A percentile compares a stretch with the other conserved stretches of the same genome.
Evolutionary conservation across 2,329 filamentous ascomycete genomes (phyloP).

Genomic region (Bretziella fagacearum): DNA sequence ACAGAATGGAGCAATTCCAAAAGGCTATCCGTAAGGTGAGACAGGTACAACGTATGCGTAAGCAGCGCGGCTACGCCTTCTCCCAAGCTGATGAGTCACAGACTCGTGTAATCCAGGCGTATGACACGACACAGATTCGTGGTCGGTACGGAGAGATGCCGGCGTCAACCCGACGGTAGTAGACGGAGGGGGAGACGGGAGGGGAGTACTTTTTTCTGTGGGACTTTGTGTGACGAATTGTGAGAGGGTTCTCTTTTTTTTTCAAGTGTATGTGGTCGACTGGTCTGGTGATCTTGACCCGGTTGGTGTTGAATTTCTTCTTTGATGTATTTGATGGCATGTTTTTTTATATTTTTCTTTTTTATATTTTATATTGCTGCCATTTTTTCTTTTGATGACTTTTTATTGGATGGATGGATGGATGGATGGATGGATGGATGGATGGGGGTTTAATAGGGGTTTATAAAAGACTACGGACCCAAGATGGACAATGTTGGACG

Average conservation of each 20-base stretch:
- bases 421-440: too few species aligned
- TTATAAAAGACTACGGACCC: too few species aligned
- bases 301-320: background rate
- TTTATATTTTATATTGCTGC: background rate
- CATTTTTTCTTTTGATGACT: too few species aligned
- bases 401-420: too few species aligned
- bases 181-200: background rate
- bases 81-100: constrained; percentile 95
- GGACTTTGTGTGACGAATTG: too few species aligned
- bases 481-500: too few species aligned
- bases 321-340: too few species aligned
- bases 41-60: constrained; percentile 97
- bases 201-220: too few species aligned
- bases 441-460: too few species aligned
- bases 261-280: too few species aligned
- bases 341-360: background rate
- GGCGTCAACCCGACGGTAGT: constrained; percentile 22
- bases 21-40: constrained; percentile 97
- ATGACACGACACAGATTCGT: constrained; percentile 86
- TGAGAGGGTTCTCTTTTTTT: too few species aligned
- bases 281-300: too few species aligned
- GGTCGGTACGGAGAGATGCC: constrained; percentile 94
- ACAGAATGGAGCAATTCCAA: constrained; percentile 99
- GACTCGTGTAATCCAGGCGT: constrained; percentile 86
- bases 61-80: constrained; percentile 96